Conservation (phyloP, 352 stramenopile genomes). For the Globisporangium rhizosaccharum region DNA sequence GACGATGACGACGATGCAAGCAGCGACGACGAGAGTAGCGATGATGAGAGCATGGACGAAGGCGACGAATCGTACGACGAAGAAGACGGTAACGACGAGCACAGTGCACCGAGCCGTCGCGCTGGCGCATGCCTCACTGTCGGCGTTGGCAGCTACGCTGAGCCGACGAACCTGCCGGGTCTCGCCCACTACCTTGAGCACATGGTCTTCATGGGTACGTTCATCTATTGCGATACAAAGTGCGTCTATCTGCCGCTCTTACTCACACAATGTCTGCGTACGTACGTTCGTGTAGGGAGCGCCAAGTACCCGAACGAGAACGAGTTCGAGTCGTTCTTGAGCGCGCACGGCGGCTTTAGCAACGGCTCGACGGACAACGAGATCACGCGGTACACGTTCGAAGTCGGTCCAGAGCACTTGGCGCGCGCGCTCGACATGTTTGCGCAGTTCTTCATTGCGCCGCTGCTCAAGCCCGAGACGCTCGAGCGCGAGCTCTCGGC, state of each 20-base stretch:
- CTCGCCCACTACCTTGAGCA: constrained; percentile 93
- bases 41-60: constrained; percentile 23
- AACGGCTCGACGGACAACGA: constrained; percentile 93
- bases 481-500: constrained; percentile 79
- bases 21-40: constrained; percentile 7
- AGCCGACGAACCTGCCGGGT: constrained; percentile 65
- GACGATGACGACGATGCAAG: constrained; percentile 18
- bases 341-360: constrained; percentile 82
- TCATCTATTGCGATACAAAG: neutral
- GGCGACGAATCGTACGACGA: constrained; percentile 16
- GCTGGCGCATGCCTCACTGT: constrained; percentile 66
- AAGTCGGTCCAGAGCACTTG: constrained; percentile 68
- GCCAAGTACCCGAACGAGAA: constrained; percentile 93
- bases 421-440: constrained; percentile 88
- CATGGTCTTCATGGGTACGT: constrained; percentile 94
- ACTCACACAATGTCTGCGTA: neutral
- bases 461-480: constrained; percentile 73
- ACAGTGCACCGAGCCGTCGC: constrained; percentile 23
- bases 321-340: constrained; percentile 89
- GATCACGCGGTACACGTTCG: constrained; percentile 92
- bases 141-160: constrained; percentile 63
- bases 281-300: constrained; percentile 27
- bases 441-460: constrained; percentile 92
- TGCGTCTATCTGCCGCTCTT: neutral
- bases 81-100: constrained; percentile 30